Conservation (phyloP, 2,329 filamentous ascomycete species). For the Talaromyces atroroseus region DNA sequence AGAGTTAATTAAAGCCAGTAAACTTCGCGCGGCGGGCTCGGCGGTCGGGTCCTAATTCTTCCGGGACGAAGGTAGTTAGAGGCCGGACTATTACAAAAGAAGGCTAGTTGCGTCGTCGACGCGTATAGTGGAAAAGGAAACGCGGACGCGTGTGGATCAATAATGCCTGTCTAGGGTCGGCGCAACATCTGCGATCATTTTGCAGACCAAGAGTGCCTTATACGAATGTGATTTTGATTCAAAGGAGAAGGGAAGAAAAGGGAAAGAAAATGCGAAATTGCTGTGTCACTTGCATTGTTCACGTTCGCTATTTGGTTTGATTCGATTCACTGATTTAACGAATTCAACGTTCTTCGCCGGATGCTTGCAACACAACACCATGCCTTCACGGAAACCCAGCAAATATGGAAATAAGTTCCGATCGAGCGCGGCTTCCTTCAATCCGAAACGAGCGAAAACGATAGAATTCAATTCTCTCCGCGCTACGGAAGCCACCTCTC, state of each 20-base stretch:
- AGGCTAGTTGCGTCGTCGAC: slow-evolving; percentile 9
- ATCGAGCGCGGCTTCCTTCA: slow-evolving; percentile 37
- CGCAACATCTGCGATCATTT: not conserved
- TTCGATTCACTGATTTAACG: slow-evolving; percentile 20
- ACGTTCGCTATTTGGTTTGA: slow-evolving; percentile 15
- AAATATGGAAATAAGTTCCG: slow-evolving; percentile 57
- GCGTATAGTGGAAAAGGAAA: slow-evolving; percentile 25
- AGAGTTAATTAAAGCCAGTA: not conserved
- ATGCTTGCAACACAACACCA: slow-evolving; percentile 28
- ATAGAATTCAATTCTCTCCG: slow-evolving; percentile 70
- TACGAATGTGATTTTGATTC: not conserved
- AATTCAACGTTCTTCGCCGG: slow-evolving; percentile 18
- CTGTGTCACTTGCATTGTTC: slow-evolving; percentile 6
- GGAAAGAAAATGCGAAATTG: not conserved
- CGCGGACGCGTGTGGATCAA: slow-evolving; percentile 29
- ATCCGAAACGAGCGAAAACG: slow-evolving; percentile 61
- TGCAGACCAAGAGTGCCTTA: not conserved
- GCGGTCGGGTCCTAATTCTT: not conserved
- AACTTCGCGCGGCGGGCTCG: not conserved
- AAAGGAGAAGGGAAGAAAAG: not conserved
- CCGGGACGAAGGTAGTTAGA: slow-evolving; percentile 14
- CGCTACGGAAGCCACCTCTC: slow-evolving; percentile 77
- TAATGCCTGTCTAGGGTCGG: not conserved
- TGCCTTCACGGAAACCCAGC: slow-evolving; percentile 52
- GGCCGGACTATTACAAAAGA: slow-evolving; percentile 20